phyloP scores from a whole-genome alignment of 139 green algal species.

The Chlorella vulgaris region DNA sequence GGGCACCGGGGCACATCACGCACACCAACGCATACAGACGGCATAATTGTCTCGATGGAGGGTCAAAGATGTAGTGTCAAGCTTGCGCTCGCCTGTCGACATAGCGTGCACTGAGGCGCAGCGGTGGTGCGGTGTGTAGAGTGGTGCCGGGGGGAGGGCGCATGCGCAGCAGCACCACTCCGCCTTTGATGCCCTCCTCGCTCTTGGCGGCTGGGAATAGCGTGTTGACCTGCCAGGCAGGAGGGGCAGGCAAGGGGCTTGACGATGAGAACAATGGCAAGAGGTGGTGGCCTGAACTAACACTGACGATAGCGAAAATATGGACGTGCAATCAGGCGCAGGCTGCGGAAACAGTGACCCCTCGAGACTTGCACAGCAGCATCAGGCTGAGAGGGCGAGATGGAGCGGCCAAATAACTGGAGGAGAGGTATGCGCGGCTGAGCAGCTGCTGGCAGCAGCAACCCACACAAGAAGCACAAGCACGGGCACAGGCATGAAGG shows the following conservation, averaged over 20 bases:
- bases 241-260: neutral
- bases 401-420: too few relatives aligned
- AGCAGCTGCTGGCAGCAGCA: too few relatives aligned
- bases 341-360: too few relatives aligned
- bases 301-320: too few relatives aligned
- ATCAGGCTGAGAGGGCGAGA: too few relatives aligned
- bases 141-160: neutral
- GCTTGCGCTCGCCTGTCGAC: constrained; percentile 2
- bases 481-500: neutral
- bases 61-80: neutral
- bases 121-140: constrained; percentile 2
- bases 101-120: constrained; percentile 20
- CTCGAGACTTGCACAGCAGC: too few relatives aligned
- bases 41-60: neutral
- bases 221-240: constrained; percentile 30
- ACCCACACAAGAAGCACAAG: too few relatives aligned
- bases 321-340: too few relatives aligned
- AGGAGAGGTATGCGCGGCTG: too few relatives aligned
- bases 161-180: constrained; percentile 43
- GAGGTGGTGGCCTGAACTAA: neutral
- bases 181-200: constrained; percentile 43
- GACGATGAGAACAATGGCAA: neutral
- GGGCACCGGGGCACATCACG: neutral
- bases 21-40: neutral
- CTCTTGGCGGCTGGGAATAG: constrained; percentile 44